Conservation (phyloP, 495 filamentous ascomycete genomes). For the Chaetomidium leptoderma region DNA sequence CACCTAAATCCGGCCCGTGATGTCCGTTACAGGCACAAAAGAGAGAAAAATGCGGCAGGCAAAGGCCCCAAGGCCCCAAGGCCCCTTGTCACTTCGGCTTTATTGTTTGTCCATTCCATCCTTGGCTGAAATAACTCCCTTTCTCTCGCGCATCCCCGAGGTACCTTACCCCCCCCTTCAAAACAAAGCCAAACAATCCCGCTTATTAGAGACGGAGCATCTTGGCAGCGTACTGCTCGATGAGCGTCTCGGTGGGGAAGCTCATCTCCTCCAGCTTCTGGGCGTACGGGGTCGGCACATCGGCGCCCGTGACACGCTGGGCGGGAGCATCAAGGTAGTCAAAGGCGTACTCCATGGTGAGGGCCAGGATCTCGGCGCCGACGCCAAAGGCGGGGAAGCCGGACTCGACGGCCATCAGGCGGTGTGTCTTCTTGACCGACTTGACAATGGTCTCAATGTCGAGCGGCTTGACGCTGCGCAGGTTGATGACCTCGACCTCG, state of each 20-base stretch:
- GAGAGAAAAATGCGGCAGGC: constrained; percentile 3
- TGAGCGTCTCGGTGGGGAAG: constrained; percentile 83
- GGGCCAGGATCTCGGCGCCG: constrained; percentile 81
- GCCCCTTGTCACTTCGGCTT: background rate
- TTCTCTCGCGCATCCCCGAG: background rate
- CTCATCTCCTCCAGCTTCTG: constrained; percentile 80
- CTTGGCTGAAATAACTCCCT: constrained; percentile 2
- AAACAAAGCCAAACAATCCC: background rate
- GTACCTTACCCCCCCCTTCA: background rate
- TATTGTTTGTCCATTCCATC: background rate
- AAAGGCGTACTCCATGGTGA: constrained; percentile 96
- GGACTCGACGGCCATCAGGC: constrained; percentile 86
- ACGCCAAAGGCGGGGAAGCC: constrained; percentile 95
- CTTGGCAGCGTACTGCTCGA: constrained; percentile 78
- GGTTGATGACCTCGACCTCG: constrained; percentile 95
- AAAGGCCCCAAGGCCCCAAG: background rate
- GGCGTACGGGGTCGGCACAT: constrained; percentile 93
- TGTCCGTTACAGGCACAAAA: constrained; percentile 11
- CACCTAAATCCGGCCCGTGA: constrained; percentile 5
- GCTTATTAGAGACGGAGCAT: constrained; percentile 62
- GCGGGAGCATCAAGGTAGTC: constrained; percentile 94
- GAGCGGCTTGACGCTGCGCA: constrained; percentile 92
- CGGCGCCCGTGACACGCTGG: constrained; percentile 88
- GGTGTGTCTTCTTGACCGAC: constrained; percentile 96
- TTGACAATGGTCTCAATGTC: constrained; percentile 93